Conservation (phyloP, 2,329 filamentous ascomycete genomes). For the Penicillium freii region DNA sequence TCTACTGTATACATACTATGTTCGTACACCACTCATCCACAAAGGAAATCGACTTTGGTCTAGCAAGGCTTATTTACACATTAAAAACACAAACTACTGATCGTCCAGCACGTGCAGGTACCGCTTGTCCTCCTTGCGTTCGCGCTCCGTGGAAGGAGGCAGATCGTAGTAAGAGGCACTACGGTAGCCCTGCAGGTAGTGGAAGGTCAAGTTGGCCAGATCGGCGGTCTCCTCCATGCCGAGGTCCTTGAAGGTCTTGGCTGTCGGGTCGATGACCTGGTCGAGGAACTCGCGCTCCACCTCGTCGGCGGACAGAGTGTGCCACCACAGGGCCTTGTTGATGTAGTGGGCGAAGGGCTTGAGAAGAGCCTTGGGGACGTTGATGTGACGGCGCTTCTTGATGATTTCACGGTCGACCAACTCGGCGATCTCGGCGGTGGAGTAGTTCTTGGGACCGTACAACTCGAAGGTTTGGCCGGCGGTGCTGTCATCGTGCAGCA, state of each 20-base stretch:
- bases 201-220: constrained; percentile 81
- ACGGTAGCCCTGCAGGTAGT: constrained; percentile 92
- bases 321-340: constrained; percentile 89
- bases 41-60: constrained; percentile 38
- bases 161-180: constrained; percentile 87
- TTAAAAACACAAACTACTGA: constrained; percentile 56
- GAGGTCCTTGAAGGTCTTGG: constrained; percentile 94
- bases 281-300: constrained; percentile 91
- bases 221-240: constrained; percentile 80
- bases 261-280: constrained; percentile 82
- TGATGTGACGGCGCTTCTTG: constrained; percentile 86
- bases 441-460: constrained; percentile 91
- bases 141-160: constrained; percentile 89
- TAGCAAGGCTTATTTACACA: constrained; percentile 43
- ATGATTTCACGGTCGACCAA: constrained; percentile 90
- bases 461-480: constrained; percentile 90
- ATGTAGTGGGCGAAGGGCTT: constrained; percentile 72
- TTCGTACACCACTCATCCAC: constrained; percentile 15
- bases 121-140: constrained; percentile 93
- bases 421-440: constrained; percentile 78
- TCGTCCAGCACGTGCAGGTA: constrained; percentile 92
- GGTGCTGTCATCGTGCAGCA: constrained; percentile 87
- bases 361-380: constrained; percentile 76
- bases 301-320: constrained; percentile 75
- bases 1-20: not conserved